Evolutionary conservation across 305 asterid genomes (phyloP), one percentile per base, ranked within the genome.

Genomic region (Fraxinus xanthoxyloides): DNA sequence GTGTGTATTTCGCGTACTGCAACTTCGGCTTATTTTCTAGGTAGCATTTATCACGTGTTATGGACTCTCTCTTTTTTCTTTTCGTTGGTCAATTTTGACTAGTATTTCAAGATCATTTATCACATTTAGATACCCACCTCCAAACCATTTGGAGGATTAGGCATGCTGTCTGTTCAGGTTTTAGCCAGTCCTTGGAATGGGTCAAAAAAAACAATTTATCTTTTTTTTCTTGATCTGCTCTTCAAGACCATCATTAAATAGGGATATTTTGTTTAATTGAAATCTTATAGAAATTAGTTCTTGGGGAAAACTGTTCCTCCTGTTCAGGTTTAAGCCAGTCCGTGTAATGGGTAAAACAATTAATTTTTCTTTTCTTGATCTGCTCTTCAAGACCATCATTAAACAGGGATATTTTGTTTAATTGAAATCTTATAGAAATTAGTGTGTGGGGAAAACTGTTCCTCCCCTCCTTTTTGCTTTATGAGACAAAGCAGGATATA

Each of bases 191-290:
- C 59, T 31, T 76, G 32, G 76, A 48, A 51, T 72, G 23, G 10
- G 54, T 30, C 35, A 48, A 43, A 43, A 43, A 65, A 28, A 67
- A n/a, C 36, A 59, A 72, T 34, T 51, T 3, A 10, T 28, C 15
- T 15, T 17, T 78, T 40, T 74, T 74, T 61, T 36, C 69, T 75
- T 30, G 69, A 28, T 73, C 75, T 82, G 79, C 82, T 82, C 38
- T 19, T 72, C 23, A 36, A 56, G 30, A 59, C 15, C 69, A 7
- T 59, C 30, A 21, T 21, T 21, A 51, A 21, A 9, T 28, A 59
- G 9, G 69, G 69, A 21, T 59, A 59, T 59, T 59, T 59, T 59
- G 30, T 59, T 21, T 59, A 19, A 21, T 21, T n/a, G 28, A 21
- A 59, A 19, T 21, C 4, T 21, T 59, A 56, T 19, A 19, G 26